phyloP scores from a whole-genome alignment of 2,329 filamentous ascomycete genomes.

The Xylaria sp. region DNA sequence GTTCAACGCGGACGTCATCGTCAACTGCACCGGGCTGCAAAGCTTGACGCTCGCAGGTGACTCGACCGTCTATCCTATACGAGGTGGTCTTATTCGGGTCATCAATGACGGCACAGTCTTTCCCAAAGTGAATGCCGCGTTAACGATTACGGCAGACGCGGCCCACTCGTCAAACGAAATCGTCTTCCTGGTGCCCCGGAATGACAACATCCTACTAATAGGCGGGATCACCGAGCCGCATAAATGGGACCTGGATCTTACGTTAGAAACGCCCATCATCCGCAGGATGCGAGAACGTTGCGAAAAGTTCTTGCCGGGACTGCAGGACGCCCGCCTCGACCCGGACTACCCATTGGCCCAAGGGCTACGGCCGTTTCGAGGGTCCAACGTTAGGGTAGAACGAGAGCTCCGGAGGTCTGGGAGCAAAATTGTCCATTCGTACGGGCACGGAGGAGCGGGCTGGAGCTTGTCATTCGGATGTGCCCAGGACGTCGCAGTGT shows the following conservation, averaged over 20 bases:
- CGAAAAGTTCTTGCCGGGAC: conserved; percentile 55
- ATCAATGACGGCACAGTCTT: conserved; percentile 58
- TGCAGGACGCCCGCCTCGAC: conserved; percentile 56
- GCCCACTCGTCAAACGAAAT: conserved; percentile 53
- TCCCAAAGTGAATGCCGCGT: conserved; percentile 54
- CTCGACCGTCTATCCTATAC: conserved; percentile 55
- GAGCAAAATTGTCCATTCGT: conserved; percentile 56
- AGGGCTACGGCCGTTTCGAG: conserved; percentile 55
- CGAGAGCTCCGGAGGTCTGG: conserved; percentile 51
- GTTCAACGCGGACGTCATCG: conserved; percentile 55
- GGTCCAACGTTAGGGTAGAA: conserved; percentile 56
- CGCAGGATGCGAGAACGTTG: conserved; percentile 56
- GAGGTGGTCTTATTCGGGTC: conserved; percentile 57
- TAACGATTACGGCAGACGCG: conserved; percentile 56
- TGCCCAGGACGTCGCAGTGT: conserved; percentile 50
- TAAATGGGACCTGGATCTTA: conserved; percentile 53
- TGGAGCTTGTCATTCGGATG: conserved; percentile 57
- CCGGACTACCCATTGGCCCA: conserved; percentile 56
- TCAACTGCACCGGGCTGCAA: conserved; percentile 57
- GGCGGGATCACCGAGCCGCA: conserved; percentile 54
- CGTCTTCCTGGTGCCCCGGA: conserved; percentile 57
- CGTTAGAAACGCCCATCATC: conserved; percentile 54
- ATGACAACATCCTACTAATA: conserved; percentile 57
- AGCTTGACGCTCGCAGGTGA: conserved; percentile 53
- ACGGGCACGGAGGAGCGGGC: conserved; percentile 58